Evolutionary conservation across 2,329 filamentous ascomycete genomes (phyloP), one percentile per base, ranked within the genome.

Genomic region (Pseudogymnoascus sp.): DNA sequence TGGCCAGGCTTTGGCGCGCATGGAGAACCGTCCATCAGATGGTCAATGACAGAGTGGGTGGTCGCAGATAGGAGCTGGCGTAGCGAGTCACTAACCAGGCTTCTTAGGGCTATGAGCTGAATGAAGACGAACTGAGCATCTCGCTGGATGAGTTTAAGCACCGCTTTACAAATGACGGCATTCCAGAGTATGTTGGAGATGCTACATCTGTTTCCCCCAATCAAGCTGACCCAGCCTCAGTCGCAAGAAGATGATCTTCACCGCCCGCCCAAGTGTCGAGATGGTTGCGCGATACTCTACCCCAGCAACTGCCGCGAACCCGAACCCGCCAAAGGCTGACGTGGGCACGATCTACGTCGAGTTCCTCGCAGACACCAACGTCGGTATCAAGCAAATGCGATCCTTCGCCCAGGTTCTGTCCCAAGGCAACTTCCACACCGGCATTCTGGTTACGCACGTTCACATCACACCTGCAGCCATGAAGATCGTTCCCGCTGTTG

Each of bases 11-110:
- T 68, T 99, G 94, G 93, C 89, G 93, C 75, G 91, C 92, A 69
- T 95, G 90, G 85, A 86, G 86, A 75, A 99, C 94, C 7, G 86
- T 91, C 57, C 91, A 96, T 75, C 90, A 99, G 81, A 96, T 99
- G 93, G 88, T 94, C 68, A 81, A 83, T 64, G 94, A 97, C 75
- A 80, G 93, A 74, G 92, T 96, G 83, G 70, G 88, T 43, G 35
- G 43, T 59, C 50, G 12, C 47, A 59, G 14, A 28, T 14, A 20
- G 34, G 43, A 54, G 60, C 62, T 34, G 28, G 60, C 65, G 37
- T 63, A 60, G 47, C 62, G 50, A 61, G 9, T 54, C 16, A 64
- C 66, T 71, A 57, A 68, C 67, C 63, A 62, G 41, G 65, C 65
- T 60, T 58, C 58, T 16, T 74, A 97, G 92, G 94, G 95, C 70